Evolutionary conservation across 2,329 filamentous ascomycete genomes (phyloP).

Genomic region (Fusarium tupiense): DNA sequence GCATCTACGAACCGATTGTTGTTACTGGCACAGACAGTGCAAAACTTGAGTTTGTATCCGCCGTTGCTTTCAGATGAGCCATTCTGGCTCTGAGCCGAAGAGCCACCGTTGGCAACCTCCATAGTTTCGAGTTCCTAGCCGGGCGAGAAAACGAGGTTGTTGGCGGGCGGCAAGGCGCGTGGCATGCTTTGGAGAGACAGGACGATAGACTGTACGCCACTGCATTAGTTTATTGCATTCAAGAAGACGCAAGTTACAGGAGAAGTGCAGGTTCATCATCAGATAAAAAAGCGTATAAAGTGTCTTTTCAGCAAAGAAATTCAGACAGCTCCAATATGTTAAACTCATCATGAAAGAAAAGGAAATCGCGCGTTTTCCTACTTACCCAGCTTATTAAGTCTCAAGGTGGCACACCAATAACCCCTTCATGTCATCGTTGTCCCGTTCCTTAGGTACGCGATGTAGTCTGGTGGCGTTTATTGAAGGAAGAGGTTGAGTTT

Average conservation of each 20-base stretch:
- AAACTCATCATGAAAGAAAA: conserved; percentile 55
- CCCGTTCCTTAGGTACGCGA: conserved; percentile 2
- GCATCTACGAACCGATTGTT: conserved; percentile 82
- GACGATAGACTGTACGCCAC: conserved; percentile 12
- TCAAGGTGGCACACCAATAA: not conserved
- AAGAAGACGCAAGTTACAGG: not conserved
- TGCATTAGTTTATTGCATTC: conserved; percentile 14
- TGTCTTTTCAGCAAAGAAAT: conserved; percentile 69
- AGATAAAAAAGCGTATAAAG: conserved; percentile 67
- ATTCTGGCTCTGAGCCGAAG: conserved; percentile 50
- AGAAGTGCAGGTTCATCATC: conserved; percentile 35
- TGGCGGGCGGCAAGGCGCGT: conserved; percentile 16
- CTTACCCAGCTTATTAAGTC: conserved; percentile 34
- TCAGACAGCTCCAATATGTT: conserved; percentile 83
- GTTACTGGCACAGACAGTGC: conserved; percentile 98
- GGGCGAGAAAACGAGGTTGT: conserved; percentile 27
- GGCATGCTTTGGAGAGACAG: conserved; percentile 36
- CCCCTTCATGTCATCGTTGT: conserved; percentile 19
- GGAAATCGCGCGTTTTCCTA: conserved; percentile 8
- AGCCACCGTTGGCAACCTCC: conserved; percentile 56
- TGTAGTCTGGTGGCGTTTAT: conserved; percentile 10
- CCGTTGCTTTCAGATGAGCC: conserved; percentile 58
- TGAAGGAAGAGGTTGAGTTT: conserved; percentile 7
- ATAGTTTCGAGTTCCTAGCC: conserved; percentile 42
- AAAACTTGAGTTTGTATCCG: conserved; percentile 93